Evolutionary conservation across 805 yeast genomes (phyloP).

Genomic region (Torulaspora indica): DNA sequence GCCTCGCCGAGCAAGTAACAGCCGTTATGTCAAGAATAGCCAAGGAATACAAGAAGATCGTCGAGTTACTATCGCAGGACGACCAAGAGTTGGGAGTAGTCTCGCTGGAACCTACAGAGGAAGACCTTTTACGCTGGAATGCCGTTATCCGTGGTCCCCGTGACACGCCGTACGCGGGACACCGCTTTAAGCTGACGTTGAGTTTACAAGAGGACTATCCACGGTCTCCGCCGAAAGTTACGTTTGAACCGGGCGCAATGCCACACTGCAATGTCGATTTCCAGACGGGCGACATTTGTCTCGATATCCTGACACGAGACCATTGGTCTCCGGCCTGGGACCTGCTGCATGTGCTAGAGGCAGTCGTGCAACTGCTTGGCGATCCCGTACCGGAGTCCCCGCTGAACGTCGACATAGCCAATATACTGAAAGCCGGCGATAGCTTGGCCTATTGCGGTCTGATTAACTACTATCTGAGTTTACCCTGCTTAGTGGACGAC

Average conservation of each 20-base stretch:
- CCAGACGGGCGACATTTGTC: conserved; percentile 63
- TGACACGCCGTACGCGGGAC: conserved; percentile 49
- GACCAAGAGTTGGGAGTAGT: neutral
- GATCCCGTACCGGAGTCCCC: conserved; percentile 73
- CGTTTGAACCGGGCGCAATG: conserved; percentile 41
- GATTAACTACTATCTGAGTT: conserved; percentile 37
- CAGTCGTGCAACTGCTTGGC: conserved; percentile 51
- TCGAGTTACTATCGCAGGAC: conserved; percentile 3
- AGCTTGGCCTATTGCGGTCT: conserved; percentile 40
- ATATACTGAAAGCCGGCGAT: conserved; percentile 49
- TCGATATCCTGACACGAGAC: conserved; percentile 51
- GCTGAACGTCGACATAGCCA: conserved; percentile 64
- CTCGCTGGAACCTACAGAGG: conserved; percentile 22
- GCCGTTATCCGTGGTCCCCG: conserved; percentile 49
- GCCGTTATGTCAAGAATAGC: conserved; percentile 17
- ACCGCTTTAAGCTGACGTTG: conserved; percentile 49
- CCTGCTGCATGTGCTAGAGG: conserved; percentile 49
- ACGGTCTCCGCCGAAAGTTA: conserved; percentile 50
- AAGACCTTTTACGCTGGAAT: conserved; percentile 49
- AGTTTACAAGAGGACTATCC: conserved; percentile 50
- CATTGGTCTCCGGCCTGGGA: conserved; percentile 78
- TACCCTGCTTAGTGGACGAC: neutral
- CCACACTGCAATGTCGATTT: conserved; percentile 48
- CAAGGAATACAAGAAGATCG: conserved; percentile 21
- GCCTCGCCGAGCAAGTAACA: neutral